Evolutionary conservation across 2,329 filamentous ascomycete species (phyloP), one percentile per base, ranked within the genome.

Genomic region (Botryosphaeria dothidea): DNA sequence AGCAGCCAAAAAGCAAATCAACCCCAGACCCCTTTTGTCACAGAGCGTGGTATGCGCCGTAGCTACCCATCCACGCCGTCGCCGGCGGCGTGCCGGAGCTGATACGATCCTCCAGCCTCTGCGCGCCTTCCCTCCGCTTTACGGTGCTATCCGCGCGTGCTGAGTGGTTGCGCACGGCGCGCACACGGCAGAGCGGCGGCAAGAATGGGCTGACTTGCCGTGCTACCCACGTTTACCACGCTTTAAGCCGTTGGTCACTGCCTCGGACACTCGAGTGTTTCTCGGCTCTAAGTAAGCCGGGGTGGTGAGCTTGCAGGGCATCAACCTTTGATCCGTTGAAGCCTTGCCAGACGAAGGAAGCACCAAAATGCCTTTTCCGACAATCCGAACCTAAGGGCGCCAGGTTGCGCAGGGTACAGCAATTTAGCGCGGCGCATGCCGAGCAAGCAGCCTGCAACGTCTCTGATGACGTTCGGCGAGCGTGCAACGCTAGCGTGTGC

Each of bases 1-100:
- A 60, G 41, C 54, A 21, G 38, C 56, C 38, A 60, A 60, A 41
- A 60, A 60, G 56, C 56, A 60, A 60, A 60, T 60, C 56, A 60
- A 60, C 56, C 56, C 56, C 56, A 60, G 56, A 46, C 56, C 41
- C 36, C 27, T 46, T 60, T 46, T 46, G 56, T 60, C 56, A 34
- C 56, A 60, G 54, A 56, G 52, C 19, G 52, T 56, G 31, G 52
- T 41, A 56, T 56, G 52, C 29, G 52, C 52, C 52, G 52, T 56
- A 38, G 38, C 54, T 58, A n/a, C 54, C 31, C 54, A 45, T 58
- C 52, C 52, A 56, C 52, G 52, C 52, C 52, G 52, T 36, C 49
- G 49, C 49, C 34, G 19, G 51, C 51, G 51, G 51, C 51, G 21
- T 34, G 36, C 54, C 25, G 17, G 54, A 43, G 56, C 56, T 60